These are phyloP conservation scores for Wickerhamiella galacta DNA, from an alignment of 805 yeast species.

Conservation along the genomic window DNA sequence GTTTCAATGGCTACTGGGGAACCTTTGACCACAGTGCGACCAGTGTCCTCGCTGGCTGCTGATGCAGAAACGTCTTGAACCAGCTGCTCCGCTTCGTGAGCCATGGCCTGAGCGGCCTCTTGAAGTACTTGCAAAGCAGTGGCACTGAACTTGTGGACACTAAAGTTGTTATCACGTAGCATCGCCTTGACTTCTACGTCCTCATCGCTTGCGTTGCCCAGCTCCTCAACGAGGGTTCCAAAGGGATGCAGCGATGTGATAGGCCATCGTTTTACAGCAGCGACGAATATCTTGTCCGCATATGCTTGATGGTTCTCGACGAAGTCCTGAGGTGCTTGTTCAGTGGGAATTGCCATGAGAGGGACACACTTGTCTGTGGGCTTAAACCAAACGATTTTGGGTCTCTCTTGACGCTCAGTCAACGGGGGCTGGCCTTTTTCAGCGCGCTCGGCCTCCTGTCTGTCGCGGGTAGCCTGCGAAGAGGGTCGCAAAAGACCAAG, in stretches of 20 bases:
- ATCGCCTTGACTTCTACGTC: slow-evolving; percentile 75
- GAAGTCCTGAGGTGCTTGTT: slow-evolving; percentile 91
- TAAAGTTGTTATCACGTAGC: slow-evolving; percentile 45
- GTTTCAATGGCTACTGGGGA: slow-evolving; percentile 38
- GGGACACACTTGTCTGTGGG: slow-evolving; percentile 98
- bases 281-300: slow-evolving; percentile 70
- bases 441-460: slow-evolving; percentile 25
- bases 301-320: slow-evolving; percentile 81
- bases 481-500: slow-evolving; percentile 89
- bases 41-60: too few species aligned
- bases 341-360: slow-evolving; percentile 93
- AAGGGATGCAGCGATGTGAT: slow-evolving; percentile 96
- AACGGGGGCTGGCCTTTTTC: slow-evolving; percentile 11
- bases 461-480: slow-evolving; percentile 75
- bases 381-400: slow-evolving; percentile 97
- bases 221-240: slow-evolving; percentile 75
- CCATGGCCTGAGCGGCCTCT: slow-evolving; percentile 12
- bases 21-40: neutral
- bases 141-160: slow-evolving; percentile 26
- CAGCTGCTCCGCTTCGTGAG: neutral
- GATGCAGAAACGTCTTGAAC: too few species aligned
- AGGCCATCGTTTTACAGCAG: slow-evolving; percentile 97
- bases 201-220: slow-evolving; percentile 66
- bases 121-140: slow-evolving; percentile 28
- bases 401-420: slow-evolving; percentile 30